Evolutionary conservation across 1,284 basidiomycete genomes (phyloP).

Genomic region (Boletus smithii): DNA sequence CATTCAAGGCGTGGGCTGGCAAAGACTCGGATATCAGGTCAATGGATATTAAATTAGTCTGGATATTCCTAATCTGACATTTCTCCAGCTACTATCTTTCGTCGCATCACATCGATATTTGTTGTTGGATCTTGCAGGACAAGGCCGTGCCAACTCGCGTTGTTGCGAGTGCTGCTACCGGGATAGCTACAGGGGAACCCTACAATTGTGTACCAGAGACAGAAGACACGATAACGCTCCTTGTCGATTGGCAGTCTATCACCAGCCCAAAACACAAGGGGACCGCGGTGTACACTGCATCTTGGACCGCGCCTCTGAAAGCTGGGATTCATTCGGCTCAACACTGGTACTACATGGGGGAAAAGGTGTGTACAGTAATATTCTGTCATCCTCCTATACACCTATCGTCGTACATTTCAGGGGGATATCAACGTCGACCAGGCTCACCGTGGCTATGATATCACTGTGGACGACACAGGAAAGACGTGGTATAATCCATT

Average conservation of each 20-base stretch:
- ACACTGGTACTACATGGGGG: slow-evolving; percentile 92
- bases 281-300: slow-evolving; percentile 87
- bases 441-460: slow-evolving; percentile 88
- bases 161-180: slow-evolving; percentile 82
- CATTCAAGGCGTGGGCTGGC: slow-evolving; percentile 92
- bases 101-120: slow-evolving; percentile 90
- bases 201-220: slow-evolving; percentile 83
- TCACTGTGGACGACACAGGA: slow-evolving; percentile 79
- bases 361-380: slow-evolving; percentile 56
- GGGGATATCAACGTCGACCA: slow-evolving; percentile 92
- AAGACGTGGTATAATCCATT: slow-evolving; percentile 87
- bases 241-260: slow-evolving; percentile 88
- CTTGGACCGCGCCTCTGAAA: slow-evolving; percentile 81
- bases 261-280: slow-evolving; percentile 68
- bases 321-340: slow-evolving; percentile 83
- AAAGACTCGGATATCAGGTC: slow-evolving; percentile 88
- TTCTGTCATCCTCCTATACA: neutral
- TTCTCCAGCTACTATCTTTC: slow-evolving; percentile 82
- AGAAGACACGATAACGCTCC: slow-evolving; percentile 91
- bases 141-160: slow-evolving; percentile 78
- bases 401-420: slow-evolving; percentile 35
- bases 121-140: slow-evolving; percentile 88
- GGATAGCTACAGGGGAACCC: slow-evolving; percentile 83
- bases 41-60: neutral
- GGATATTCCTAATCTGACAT: neutral